These are phyloP conservation scores for Dillenia turbinata DNA, from an alignment of 164 flowering plant species.

Conservation along the genomic window DNA sequence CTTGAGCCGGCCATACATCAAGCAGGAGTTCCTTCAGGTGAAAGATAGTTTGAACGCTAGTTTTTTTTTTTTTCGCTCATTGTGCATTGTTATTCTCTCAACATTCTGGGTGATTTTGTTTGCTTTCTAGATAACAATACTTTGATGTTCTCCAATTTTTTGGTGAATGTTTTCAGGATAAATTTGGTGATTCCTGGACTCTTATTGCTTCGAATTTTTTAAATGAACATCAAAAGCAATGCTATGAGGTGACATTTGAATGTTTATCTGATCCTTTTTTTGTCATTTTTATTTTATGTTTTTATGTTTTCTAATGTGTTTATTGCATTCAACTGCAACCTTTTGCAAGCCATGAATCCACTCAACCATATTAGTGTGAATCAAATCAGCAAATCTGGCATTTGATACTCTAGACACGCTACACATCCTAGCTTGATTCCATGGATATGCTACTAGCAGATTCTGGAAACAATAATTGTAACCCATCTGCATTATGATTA, in stretches of 20 bases:
- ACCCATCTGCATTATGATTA: too few species aligned
- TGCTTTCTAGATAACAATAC: background rate
- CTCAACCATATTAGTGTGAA: too few species aligned
- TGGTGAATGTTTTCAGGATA: conserved; percentile 50
- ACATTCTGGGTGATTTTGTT: background rate
- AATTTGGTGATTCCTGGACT: conserved; percentile 78
- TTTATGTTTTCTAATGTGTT: too few species aligned
- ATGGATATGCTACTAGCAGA: too few species aligned
- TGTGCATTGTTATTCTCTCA: background rate
- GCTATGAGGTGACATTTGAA: conserved; percentile 62
- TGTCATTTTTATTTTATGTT: too few species aligned
- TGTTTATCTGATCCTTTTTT: too few species aligned
- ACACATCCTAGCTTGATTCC: too few species aligned
- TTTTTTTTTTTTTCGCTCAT: background rate
- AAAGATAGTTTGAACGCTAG: background rate
- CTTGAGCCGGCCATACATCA: conserved; percentile 73
- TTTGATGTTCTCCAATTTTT: background rate
- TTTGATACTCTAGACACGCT: too few species aligned
- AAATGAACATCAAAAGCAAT: conserved; percentile 59
- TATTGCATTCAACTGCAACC: too few species aligned
- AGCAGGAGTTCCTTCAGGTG: conserved; percentile 63
- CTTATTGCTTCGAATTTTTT: conserved; percentile 69
- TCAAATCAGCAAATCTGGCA: too few species aligned
- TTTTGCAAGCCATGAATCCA: too few species aligned
- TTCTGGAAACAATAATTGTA: too few species aligned